Evolutionary conservation across 768 basidiomycete species (phyloP).

Genomic region (Amanita thiersii): DNA sequence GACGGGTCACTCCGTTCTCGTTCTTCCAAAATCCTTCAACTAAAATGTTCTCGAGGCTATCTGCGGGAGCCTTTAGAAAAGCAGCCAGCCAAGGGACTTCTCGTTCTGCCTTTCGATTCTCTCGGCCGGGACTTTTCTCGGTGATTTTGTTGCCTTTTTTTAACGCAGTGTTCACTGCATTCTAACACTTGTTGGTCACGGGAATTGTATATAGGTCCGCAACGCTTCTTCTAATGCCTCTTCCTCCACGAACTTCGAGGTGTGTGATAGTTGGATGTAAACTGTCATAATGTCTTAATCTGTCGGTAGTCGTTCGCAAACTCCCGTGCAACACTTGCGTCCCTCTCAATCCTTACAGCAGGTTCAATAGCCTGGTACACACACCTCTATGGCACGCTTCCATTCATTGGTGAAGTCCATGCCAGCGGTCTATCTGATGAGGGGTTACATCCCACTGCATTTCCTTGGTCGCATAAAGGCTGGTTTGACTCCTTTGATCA

Average conservation of each 20-base stretch:
- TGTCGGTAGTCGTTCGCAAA: conserved; percentile 46
- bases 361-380: conserved; percentile 97
- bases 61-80: conserved; percentile 62
- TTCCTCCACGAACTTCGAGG: conserved; percentile 52
- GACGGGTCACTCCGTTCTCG: conserved; percentile 29
- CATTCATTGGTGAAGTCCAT: conserved; percentile 87
- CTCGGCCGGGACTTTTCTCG: conserved; percentile 38
- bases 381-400: conserved; percentile 83
- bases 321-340: conserved; percentile 68
- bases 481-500: conserved; percentile 91
- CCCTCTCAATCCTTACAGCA: conserved; percentile 67
- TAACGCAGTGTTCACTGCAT: conserved; percentile 4
- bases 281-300: conserved; percentile 6
- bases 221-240: conserved; percentile 63
- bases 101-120: conserved; percentile 31
- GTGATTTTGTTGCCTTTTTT: conserved; percentile 28
- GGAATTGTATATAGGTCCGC: conserved; percentile 50
- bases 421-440: conserved; percentile 91
- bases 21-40: conserved; percentile 35
- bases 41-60: conserved; percentile 81
- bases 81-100: conserved; percentile 38
- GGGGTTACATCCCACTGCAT: conserved; percentile 80
- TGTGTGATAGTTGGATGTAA: conserved; percentile 23
- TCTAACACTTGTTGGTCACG: conserved; percentile 14
- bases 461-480: conserved; percentile 93